These are phyloP conservation scores for Solanum okadae DNA, from an alignment of 257 asterid genomes.

Conservation along the genomic window DNA sequence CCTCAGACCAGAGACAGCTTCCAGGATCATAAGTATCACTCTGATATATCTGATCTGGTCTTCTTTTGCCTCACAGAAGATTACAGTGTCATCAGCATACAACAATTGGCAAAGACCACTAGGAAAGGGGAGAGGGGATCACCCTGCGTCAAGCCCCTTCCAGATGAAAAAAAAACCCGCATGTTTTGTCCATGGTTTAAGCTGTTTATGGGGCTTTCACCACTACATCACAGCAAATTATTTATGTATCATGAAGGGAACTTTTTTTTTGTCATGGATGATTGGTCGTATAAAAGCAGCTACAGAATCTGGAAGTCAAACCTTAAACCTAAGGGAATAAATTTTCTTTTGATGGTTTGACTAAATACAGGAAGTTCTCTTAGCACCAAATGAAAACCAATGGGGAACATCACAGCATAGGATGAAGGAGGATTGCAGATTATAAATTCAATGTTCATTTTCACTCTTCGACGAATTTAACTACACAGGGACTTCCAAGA, in stretches of 20 bases:
- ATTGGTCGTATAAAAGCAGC: neutral
- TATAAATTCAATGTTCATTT: neutral
- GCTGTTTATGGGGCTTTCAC: neutral
- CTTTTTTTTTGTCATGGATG: neutral
- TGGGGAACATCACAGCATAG: neutral
- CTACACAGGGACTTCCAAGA: neutral
- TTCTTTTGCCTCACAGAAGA: too few species aligned
- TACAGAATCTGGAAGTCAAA: neutral
- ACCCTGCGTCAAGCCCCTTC: too few species aligned
- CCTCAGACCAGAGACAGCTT: too few species aligned
- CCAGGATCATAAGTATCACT: too few species aligned
- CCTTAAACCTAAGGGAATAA: neutral
- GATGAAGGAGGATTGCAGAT: neutral
- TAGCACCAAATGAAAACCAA: neutral
- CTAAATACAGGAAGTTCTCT: neutral
- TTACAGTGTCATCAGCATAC: too few species aligned
- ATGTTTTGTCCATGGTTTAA: too few species aligned
- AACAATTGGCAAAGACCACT: too few species aligned
- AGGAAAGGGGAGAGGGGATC: too few species aligned
- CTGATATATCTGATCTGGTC: too few species aligned
- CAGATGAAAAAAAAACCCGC: too few species aligned
- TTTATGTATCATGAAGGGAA: neutral
- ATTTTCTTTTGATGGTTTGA: neutral
- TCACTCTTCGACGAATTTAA: neutral
- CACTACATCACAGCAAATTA: neutral